A percentile compares a stretch with the other conserved stretches of the same genome.
phyloP scores from a whole-genome alignment of 306 rosid genomes.

The Citrullus amarus region DNA sequence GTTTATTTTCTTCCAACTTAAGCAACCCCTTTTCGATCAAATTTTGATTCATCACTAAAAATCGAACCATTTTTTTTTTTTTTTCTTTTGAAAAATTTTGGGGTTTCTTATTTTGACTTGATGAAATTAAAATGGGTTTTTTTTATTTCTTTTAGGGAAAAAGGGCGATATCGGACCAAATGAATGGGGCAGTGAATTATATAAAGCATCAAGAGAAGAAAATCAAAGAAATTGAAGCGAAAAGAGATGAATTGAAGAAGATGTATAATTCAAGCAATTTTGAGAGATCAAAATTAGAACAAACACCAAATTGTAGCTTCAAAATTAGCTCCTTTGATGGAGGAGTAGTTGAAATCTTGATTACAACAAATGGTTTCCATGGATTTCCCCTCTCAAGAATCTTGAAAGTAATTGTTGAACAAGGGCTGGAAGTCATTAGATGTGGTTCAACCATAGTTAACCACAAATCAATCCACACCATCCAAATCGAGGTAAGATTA shows the following conservation, averaged over 20 bases:
- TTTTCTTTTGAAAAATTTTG: background rate
- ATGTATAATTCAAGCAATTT: background rate
- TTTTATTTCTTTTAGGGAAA: constrained; percentile 30
- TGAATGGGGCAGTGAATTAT: constrained; percentile 48
- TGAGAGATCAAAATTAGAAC: background rate
- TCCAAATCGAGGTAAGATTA: constrained; percentile 32
- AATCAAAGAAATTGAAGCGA: constrained; percentile 26
- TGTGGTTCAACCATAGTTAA: constrained; percentile 24
- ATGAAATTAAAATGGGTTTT: background rate
- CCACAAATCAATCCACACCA: constrained; percentile 26
- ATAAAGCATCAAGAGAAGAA: constrained; percentile 36
- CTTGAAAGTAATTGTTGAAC: constrained; percentile 19
- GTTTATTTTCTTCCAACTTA: background rate
- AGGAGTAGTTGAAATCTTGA: constrained; percentile 25
- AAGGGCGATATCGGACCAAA: constrained; percentile 58
- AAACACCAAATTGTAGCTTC: background rate
- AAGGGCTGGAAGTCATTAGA: constrained; percentile 29
- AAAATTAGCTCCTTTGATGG: background rate
- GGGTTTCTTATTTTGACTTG: no score
- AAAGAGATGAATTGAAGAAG: constrained; percentile 39
- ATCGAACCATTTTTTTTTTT: background rate
- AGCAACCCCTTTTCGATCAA: background rate
- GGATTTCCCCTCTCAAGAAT: constrained; percentile 21
- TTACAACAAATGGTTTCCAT: constrained; percentile 15
- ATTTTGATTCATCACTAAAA: background rate